phyloP scores from a whole-genome alignment of 805 yeast genomes.

The Candida stauntonica region DNA sequence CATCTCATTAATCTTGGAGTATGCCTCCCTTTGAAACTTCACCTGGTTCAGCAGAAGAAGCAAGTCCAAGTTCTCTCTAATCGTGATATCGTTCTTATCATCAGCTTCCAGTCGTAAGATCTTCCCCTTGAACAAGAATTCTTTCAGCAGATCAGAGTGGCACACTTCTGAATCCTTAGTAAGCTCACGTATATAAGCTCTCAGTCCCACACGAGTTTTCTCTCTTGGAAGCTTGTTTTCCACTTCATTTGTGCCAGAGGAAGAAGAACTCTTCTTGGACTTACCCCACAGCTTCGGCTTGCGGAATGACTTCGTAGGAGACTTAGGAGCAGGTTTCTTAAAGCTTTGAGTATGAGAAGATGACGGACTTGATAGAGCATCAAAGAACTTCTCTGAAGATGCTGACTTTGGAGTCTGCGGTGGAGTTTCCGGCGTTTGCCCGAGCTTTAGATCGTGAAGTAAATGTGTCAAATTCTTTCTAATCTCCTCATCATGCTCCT shows the following conservation, averaged over 20 bases:
- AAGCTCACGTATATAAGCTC: slow-evolving; percentile 64
- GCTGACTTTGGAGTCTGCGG: slow-evolving; percentile 5
- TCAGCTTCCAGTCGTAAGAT: slow-evolving; percentile 34
- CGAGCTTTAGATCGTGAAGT: slow-evolving; percentile 18
- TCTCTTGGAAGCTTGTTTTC: slow-evolving; percentile 54
- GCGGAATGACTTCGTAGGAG: slow-evolving; percentile 3
- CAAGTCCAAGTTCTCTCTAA: slow-evolving; percentile 60
- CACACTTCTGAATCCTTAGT: slow-evolving; percentile 51
- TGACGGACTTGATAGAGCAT: slow-evolving; percentile 3
- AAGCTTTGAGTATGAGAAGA: background rate
- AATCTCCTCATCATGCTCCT: slow-evolving; percentile 19
- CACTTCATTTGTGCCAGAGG: slow-evolving; percentile 1
- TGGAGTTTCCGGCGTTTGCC: slow-evolving; percentile 1
- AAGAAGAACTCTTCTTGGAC: background rate
- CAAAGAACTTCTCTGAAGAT: slow-evolving; percentile 1
- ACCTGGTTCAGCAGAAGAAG: slow-evolving; percentile 56
- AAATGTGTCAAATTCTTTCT: slow-evolving; percentile 17
- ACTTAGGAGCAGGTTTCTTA: slow-evolving; percentile 6
- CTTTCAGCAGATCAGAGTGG: slow-evolving; percentile 44
- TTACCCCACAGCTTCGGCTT: slow-evolving; percentile 3
- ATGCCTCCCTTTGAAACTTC: slow-evolving; percentile 68
- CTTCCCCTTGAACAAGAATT: slow-evolving; percentile 45
- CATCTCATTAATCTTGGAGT: slow-evolving; percentile 49
- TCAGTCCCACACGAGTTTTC: slow-evolving; percentile 66
- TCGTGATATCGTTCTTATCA: slow-evolving; percentile 52